Evolutionary conservation across 768 basidiomycete species (phyloP).

Genomic region (Suillus subalutaceus): DNA sequence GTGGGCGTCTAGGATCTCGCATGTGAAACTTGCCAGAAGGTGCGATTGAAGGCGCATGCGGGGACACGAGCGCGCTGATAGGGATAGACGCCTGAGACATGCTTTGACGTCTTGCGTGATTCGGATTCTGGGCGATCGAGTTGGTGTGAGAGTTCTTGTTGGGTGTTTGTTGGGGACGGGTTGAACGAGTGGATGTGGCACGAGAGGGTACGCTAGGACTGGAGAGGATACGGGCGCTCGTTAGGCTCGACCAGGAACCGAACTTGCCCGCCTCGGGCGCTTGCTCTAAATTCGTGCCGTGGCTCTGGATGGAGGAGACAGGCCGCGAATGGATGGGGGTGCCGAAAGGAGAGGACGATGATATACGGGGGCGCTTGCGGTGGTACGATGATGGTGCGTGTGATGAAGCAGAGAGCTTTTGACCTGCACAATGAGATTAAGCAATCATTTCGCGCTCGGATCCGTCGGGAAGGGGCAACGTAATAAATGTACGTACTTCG

Average conservation of each 20-base stretch:
- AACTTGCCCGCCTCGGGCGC: conserved; percentile 24
- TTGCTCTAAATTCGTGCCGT: conserved; percentile 18
- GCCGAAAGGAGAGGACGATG: conserved; percentile 39
- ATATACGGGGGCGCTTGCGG: conserved; percentile 69
- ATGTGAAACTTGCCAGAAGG: conserved; percentile 70
- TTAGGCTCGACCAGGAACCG: conserved; percentile 40
- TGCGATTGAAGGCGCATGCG: conserved; percentile 73
- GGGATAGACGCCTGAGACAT: conserved; percentile 78
- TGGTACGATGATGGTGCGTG: conserved; percentile 74
- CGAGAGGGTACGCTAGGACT: conserved; percentile 39
- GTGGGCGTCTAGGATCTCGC: conserved; percentile 76
- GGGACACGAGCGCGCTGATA: conserved; percentile 75
- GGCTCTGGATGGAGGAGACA: conserved; percentile 28
- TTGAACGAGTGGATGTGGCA: conserved; percentile 39
- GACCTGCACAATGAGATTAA: conserved; percentile 39
- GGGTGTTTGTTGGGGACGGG: conserved; percentile 24
- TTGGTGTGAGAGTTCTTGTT: conserved; percentile 21
- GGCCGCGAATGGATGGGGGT: conserved; percentile 36
- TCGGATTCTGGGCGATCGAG: conserved; percentile 15
- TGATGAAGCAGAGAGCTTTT: conserved; percentile 55
- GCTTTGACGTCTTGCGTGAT: conserved; percentile 48
- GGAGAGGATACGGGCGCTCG: conserved; percentile 29
- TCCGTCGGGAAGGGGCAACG: conserved; percentile 17
- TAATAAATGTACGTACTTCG: conserved; percentile 51
- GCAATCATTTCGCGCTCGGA: conserved; percentile 28